Conservation (phyloP, 2,329 filamentous ascomycete genomes). For the Conoideocrella luteorostrata region DNA sequence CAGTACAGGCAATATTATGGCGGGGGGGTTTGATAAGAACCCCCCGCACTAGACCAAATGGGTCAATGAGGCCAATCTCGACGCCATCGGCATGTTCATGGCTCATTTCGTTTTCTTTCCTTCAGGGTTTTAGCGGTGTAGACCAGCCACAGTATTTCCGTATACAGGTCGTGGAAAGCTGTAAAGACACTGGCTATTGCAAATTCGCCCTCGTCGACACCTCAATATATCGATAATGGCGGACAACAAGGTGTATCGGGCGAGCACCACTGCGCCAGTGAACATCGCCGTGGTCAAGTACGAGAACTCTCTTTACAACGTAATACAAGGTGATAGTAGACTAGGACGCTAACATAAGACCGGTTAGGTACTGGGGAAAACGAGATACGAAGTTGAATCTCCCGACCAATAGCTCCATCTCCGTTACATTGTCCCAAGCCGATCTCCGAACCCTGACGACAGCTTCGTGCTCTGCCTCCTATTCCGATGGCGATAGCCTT, state of each 20-base stretch:
- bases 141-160: neutral
- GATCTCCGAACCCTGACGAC: conserved; percentile 95
- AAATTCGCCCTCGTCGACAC: neutral
- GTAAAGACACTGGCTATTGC: neutral
- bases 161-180: too few species aligned
- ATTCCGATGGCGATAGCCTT: conserved; percentile 61
- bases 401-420: conserved; percentile 95
- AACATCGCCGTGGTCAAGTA: conserved; percentile 98
- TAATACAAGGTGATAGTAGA: neutral
- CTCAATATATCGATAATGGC: conserved; percentile 29
- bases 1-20: neutral
- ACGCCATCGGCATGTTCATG: too few species aligned
- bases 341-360: conserved; percentile 2
- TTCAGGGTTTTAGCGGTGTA: conserved; percentile 1
- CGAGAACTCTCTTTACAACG: conserved; percentile 10
- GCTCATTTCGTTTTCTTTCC: neutral
- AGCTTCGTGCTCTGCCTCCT: conserved; percentile 76
- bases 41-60: conserved; percentile 1
- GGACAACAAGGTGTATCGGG: conserved; percentile 65
- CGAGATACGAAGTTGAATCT: conserved; percentile 90
- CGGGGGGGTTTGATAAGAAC: neutral
- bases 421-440: conserved; percentile 88
- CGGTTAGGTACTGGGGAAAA: conserved; percentile 81
- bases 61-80: neutral
- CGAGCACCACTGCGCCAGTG: conserved; percentile 92